phyloP scores from a whole-genome alignment of 495 filamentous ascomycete genomes.

The Tetracladium setigerum region DNA sequence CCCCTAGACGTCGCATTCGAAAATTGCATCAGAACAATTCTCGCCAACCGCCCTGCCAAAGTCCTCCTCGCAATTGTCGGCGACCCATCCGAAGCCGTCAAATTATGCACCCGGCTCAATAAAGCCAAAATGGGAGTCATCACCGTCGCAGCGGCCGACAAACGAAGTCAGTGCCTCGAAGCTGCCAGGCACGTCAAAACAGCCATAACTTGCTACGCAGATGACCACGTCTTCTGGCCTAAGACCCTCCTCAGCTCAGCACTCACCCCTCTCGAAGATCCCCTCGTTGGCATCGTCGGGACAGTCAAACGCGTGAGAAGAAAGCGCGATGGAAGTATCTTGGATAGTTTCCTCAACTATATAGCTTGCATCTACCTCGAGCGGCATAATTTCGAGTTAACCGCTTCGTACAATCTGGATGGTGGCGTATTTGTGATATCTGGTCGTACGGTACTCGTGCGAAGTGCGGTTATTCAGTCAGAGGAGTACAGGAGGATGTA shows the following conservation, averaged over 20 bases:
- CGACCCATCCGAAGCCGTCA: not conserved
- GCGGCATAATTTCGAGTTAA: conserved; percentile 50
- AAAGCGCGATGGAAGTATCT: conserved; percentile 25
- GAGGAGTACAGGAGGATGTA: conserved; percentile 42
- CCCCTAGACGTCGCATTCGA: conserved; percentile 24
- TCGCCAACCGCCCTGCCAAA: conserved; percentile 23
- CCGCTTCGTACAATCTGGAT: conserved; percentile 44
- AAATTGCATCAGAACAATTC: conserved; percentile 25
- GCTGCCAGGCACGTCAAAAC: conserved; percentile 36
- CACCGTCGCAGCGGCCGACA: conserved; percentile 31
- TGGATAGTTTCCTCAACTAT: conserved; percentile 10
- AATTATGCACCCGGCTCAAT: not conserved
- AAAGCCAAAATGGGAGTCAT: conserved; percentile 16
- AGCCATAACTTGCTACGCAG: conserved; percentile 37
- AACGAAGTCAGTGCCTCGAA: conserved; percentile 40
- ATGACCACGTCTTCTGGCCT: conserved; percentile 51
- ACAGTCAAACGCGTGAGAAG: conserved; percentile 42
- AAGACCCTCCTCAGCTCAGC: conserved; percentile 35
- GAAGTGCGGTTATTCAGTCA: conserved; percentile 39
- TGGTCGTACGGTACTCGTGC: conserved; percentile 40
- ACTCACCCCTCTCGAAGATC: conserved; percentile 45
- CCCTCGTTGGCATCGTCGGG: conserved; percentile 42
- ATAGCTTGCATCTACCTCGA: conserved; percentile 36
- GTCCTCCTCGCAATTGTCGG: conserved; percentile 33
- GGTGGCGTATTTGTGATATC: conserved; percentile 51